Evolutionary conservation across 2,329 filamentous ascomycete genomes (phyloP).

Genomic region (Chrysoporthe austroafricana): DNA sequence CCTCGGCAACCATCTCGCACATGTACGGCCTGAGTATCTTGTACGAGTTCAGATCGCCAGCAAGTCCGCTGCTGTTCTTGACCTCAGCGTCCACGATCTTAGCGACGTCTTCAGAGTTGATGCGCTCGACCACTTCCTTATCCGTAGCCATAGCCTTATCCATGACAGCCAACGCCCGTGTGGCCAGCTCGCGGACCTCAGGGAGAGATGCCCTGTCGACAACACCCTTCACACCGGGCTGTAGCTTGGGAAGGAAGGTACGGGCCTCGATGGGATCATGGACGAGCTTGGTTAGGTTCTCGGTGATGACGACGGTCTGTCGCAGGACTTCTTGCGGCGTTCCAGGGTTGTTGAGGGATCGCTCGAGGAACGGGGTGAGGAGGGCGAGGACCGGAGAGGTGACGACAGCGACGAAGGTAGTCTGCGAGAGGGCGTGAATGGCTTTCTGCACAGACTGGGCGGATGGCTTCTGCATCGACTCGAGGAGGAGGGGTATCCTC

Average conservation of each 20-base stretch:
- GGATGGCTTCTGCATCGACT: conserved; percentile 94
- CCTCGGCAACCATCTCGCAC: conserved; percentile 81
- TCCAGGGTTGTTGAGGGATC: conserved; percentile 86
- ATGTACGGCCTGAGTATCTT: conserved; percentile 74
- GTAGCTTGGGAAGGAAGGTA: conserved; percentile 91
- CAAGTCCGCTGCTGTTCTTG: conserved; percentile 67
- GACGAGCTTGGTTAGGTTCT: conserved; percentile 97
- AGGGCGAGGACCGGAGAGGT: conserved; percentile 94
- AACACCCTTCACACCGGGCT: conserved; percentile 90
- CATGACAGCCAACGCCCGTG: conserved; percentile 82
- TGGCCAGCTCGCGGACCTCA: conserved; percentile 89
- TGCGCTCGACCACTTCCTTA: conserved; percentile 67
- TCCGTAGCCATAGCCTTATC: conserved; percentile 87
- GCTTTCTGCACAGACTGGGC: conserved; percentile 89
- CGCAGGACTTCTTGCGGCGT: conserved; percentile 93
- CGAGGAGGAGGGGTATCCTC: conserved; percentile 87
- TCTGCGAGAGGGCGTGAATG: conserved; percentile 94
- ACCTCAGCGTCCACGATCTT: conserved; percentile 77
- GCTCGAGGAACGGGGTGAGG: conserved; percentile 90
- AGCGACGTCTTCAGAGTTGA: conserved; percentile 72
- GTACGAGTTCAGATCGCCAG: conserved; percentile 67
- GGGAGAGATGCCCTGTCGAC: conserved; percentile 87
- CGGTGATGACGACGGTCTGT: conserved; percentile 93
- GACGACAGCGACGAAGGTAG: conserved; percentile 96
- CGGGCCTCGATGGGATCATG: conserved; percentile 94